Base-by-base conservation (phyloP, 164 flowering plant genomes). In the Cinnamomum chago region DNA sequence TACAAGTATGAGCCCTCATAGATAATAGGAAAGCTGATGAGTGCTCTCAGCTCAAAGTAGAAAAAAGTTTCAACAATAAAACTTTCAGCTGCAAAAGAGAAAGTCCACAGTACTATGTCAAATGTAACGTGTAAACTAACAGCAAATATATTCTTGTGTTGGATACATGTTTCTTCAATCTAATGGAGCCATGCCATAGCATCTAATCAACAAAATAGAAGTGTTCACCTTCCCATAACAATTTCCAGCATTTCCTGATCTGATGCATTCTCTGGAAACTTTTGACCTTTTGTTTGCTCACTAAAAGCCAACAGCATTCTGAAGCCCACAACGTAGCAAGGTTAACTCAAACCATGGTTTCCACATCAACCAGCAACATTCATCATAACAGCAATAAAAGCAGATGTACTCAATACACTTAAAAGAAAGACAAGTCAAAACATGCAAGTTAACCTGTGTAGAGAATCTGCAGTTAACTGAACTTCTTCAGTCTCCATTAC, bases 401-500 rank as follows among this genome's bases (percentile, higher is more conserved):
- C 67, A 64, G 67, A 23, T 64, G 17, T 12, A 67, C 55, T 76
- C 74, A 51, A 12, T 40, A 52, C 60, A 73, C 23, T 3, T 40
- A 72, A 9, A 9, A 20, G 12, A n/a, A 5, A 25, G 62, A 25
- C 7, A 71, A 23, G n/a, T 55, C 5, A 50, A 30, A 24, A 65
- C 18, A 67, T 4, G 55, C 58, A 75, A 65, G 27, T 67, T 76
- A 74, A 92, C 98, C 90, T 91, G 81, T 89, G 98, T n/a, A 96
- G 84, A 58, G 98, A 93, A 82, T 84, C 81, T 70, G 90, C 82
- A 77, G 99, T 93, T 80, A 94, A 78, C 73, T 93, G 95, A 82
- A 95, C 98, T 85, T 96, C 99, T 82, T 92, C 93, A 52, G 81
- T 76, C 70, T 93, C 98, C 97, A 91, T 92, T 23, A 88, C 92